Evolutionary conservation across 2,329 filamentous ascomycete species (phyloP), one percentile per base, ranked within the genome.

Genomic region (Niveomyces coronatus): DNA sequence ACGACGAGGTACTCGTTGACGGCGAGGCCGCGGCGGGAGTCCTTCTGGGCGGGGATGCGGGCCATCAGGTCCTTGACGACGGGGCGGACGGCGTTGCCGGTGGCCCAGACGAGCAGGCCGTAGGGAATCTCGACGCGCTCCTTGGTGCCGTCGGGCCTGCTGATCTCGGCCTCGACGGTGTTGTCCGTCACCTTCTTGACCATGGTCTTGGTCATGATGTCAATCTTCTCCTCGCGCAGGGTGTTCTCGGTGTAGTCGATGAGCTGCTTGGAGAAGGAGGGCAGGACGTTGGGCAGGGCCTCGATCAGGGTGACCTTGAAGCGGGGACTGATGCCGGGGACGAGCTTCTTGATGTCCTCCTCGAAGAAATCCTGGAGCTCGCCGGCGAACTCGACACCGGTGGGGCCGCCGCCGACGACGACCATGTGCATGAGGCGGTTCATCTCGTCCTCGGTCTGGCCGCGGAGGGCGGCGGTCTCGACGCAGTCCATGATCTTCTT

Each of bases 401-500:
- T 96, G 28, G 89, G 89, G 43, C 89, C 89, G 65, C 89, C 89
- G 51, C 89, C 83, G 37, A 87, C 84, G 31, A 88, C 89, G 39
- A 98, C 91, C 88, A 96, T 96, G 73, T 96, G 89, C 60, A 98
- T 74, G 53, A 98, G 78, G 50, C 91, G 86, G 68, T 93, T 82
- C 57, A 94, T 70, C 66, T 98, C 93, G 49, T 91, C 85, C 13
- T 75, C 68, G 26, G 76, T 71, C 68, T 98, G 91, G 57, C 87
- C 89, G 76, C 96, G 96, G 81, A 98, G 95, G 45, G 86, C 89
- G 37, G 91, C 91, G 24, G 89, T 95, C 69, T 98, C 91, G 51
- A 94, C 88, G 61, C 91, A 98, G 68, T 98, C 91, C 91, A 98
- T 98, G 64, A 98, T 95, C 65, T 86, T 87, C 73, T 89, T 95